Base-by-base conservation (phyloP, 1,284 basidiomycete genomes). In the Cryptococcus sp. region DNA sequence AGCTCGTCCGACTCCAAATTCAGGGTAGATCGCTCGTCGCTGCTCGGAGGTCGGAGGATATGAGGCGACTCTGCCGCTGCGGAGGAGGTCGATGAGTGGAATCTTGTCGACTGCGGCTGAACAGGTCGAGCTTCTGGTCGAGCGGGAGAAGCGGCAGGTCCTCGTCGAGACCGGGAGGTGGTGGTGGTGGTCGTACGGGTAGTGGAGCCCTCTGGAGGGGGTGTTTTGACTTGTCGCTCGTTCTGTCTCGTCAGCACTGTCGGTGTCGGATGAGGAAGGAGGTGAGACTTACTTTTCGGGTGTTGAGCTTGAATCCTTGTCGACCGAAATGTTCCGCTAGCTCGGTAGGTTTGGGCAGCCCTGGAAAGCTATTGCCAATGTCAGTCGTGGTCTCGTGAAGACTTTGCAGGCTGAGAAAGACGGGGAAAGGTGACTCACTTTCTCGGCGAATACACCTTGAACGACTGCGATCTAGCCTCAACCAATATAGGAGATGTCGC, bases 261-360 rank as follows among this genome's bases (percentile, higher is more conserved):
- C 5, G 11, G n/a, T 25, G 16, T n/a, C 10, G n/a, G 16, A 31
- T 26, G 26, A 21, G 7, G 9, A 23, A 14, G 14, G 12, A 16
- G 18, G 9, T 2, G 21, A 23, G n/a, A 44, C 60, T 43, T 38
- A 70, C 68, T 51, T 70, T 72, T 12, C 69, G 60, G 11, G 65
- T 66, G 45, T 69, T 72, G 32, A 72, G 59, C 50, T 70, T 70
- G 60, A 65, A 72, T 3, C 69, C 69, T 38, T 65, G 63, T n/a
- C 56, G 51, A 14, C 59, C 60, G 45, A 72, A 72, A 45, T 70
- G 68, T 31, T 69, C 69, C 1, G 67, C 61, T 12, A 72, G 45
- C 33, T 56, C 57, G 4, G 68, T 70, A 2, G 61, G 59, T 48
- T 63, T 64, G 0, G 69, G 69, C 6, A 68, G 47, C 1, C 65